Evolutionary conservation across 2,329 filamentous ascomycete genomes (phyloP).

Genomic region (Phialocephala sp.): DNA sequence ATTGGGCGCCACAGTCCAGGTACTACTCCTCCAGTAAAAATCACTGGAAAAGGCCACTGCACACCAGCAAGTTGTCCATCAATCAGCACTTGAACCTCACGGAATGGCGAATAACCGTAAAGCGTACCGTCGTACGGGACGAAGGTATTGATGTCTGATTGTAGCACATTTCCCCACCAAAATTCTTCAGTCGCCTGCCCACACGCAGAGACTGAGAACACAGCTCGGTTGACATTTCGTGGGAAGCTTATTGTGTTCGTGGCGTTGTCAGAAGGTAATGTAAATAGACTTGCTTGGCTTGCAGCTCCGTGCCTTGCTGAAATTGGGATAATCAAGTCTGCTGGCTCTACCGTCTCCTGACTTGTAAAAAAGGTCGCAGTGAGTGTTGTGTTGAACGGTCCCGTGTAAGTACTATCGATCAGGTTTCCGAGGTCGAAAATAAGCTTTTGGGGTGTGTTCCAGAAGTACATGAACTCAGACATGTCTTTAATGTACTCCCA

Average conservation of each 20-base stretch:
- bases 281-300: constrained; percentile 69
- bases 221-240: constrained; percentile 68
- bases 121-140: constrained; percentile 59
- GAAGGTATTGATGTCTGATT: constrained; percentile 65
- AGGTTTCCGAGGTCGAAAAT: constrained; percentile 83
- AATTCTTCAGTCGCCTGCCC: constrained; percentile 81
- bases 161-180: constrained; percentile 81
- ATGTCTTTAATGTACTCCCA: constrained; percentile 84
- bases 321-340: constrained; percentile 72
- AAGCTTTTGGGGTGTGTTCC: constrained; percentile 71
- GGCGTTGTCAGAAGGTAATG: constrained; percentile 66
- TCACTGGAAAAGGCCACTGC: constrained; percentile 80
- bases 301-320: constrained; percentile 58
- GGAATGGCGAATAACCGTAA: constrained; percentile 73
- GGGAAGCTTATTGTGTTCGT: constrained; percentile 67
- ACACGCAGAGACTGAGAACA: constrained; percentile 78
- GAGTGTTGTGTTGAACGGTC: constrained; percentile 73
- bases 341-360: constrained; percentile 51
- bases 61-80: constrained; percentile 76
- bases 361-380: constrained; percentile 73
- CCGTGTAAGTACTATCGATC: constrained; percentile 74
- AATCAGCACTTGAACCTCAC: constrained; percentile 78
- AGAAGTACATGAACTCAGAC: constrained; percentile 71
- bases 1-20: constrained; percentile 80
- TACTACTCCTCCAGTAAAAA: constrained; percentile 82